Base-by-base conservation (phyloP, 1,139 yeast species). In the Diutina catenulata region DNA sequence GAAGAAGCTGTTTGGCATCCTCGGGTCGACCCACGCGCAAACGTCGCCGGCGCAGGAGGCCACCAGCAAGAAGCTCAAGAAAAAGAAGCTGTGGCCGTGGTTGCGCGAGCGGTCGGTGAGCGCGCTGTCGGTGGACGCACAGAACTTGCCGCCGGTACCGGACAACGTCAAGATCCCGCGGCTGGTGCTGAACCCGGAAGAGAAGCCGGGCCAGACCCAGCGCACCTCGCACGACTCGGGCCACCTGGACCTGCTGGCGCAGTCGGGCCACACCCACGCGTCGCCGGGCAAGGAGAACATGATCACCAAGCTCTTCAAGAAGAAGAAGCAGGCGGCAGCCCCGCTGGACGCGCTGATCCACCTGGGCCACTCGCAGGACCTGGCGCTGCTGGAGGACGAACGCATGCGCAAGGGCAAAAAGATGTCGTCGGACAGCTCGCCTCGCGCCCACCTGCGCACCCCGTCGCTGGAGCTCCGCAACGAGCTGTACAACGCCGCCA, bases 71-170 rank as follows among this genome's bases (percentile, higher is more conserved):
- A 49, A 47, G 33, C 46, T 56, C 41, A 57, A 56, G 44, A 61
- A 59, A 52, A 62, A 62, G 48, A 59, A 58, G 44, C 59, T 64
- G 7, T 62, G 68, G 69, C 56, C 57, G 11, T 64, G 68, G 69
- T 47, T 24, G 7, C 20, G 28, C 11, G 36, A 23, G 22, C 27
- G 28, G 15, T 15, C 27, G 21, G 28, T 23, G 28, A 26, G 16
- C 28, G 28, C 27, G 10, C 36, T 24, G 36, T 24, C 23, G 16
- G 35, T 31, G 19, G 35, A 31, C 8, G 25, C 35, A 3, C n/a
- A 14, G 7, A 31, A 31, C 18, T 10, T 33, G 6, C 36, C 36
- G 3, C 36, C 36, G 13, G 27, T 33, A 5, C 36, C 36, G 8
- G 28, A 23, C 21, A 31, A 31, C 18, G 35, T 31, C 35, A 31